phyloP scores from a whole-genome alignment of 2,329 filamentous ascomycete genomes.

The Acephala macrosclerotiorum region DNA sequence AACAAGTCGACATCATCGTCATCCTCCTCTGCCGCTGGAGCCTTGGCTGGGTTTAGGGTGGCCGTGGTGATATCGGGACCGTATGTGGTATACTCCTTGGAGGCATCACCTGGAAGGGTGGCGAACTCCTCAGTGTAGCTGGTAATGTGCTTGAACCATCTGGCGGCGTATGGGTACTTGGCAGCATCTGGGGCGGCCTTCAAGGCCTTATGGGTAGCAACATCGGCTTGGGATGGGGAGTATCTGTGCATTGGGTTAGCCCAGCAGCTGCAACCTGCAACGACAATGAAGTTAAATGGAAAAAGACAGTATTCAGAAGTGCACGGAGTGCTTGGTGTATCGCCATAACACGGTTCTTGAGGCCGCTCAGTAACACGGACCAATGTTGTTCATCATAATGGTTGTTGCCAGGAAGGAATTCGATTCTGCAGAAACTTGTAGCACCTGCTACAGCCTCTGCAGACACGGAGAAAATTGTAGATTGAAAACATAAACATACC shows the following conservation, averaged over 20 bases:
- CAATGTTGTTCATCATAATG: slow-evolving; percentile 84
- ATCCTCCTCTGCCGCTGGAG: slow-evolving; percentile 74
- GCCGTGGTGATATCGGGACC: slow-evolving; percentile 83
- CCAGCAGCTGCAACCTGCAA: slow-evolving; percentile 24
- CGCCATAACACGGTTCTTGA: slow-evolving; percentile 91
- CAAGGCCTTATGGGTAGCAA: slow-evolving; percentile 92
- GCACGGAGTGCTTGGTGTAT: slow-evolving; percentile 76
- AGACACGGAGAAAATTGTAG: slow-evolving; percentile 31
- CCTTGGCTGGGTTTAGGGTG: slow-evolving; percentile 86
- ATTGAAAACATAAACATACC: slow-evolving; percentile 63
- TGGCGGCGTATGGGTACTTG: slow-evolving; percentile 92
- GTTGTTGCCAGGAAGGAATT: slow-evolving; percentile 33
- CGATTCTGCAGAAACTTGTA: slow-evolving; percentile 10
- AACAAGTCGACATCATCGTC: slow-evolving; percentile 94
- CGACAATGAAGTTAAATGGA: slow-evolving; percentile 25
- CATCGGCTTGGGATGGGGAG: slow-evolving; percentile 89
- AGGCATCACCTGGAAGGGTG: slow-evolving; percentile 87
- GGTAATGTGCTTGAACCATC: slow-evolving; percentile 99
- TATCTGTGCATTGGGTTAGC: slow-evolving; percentile 48
- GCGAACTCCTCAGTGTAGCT: slow-evolving; percentile 93
- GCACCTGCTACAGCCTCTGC: slow-evolving; percentile 28
- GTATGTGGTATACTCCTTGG: slow-evolving; percentile 88
- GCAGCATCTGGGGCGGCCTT: slow-evolving; percentile 75
- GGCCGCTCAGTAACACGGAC: slow-evolving; percentile 95
- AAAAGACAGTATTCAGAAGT: slow-evolving; percentile 67